phyloP scores from a whole-genome alignment of 805 yeast species.

The Lipomyces sp. region DNA sequence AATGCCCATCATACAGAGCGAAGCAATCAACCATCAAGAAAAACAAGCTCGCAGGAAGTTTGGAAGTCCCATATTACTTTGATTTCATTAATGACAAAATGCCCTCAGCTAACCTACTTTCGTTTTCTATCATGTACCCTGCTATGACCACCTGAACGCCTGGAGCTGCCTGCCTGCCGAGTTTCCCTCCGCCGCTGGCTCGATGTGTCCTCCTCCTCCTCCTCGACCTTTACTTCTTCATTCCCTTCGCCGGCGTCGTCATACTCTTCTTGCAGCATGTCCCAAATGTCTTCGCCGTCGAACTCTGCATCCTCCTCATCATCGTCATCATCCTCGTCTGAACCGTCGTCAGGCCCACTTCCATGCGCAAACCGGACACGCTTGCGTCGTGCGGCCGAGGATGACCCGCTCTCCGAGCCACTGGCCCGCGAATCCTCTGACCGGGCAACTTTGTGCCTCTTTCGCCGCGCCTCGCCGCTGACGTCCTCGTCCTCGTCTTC shows the following conservation, averaged over 20 bases:
- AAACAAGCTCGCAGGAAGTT: too few relatives aligned
- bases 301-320: slow-evolving; percentile 17
- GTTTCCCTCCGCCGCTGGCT: too few relatives aligned
- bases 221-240: not conserved
- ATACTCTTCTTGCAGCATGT: slow-evolving; percentile 10
- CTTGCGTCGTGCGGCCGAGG: too few relatives aligned
- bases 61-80: too few relatives aligned
- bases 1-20: too few relatives aligned
- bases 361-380: slow-evolving; percentile 11
- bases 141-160: too few relatives aligned
- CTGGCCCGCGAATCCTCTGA: not conserved
- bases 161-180: too few relatives aligned
- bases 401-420: not conserved
- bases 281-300: slow-evolving; percentile 10
- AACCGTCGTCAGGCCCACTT: slow-evolving; percentile 3
- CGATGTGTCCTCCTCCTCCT: not conserved
- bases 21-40: too few relatives aligned
- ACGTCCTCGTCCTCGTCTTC: slow-evolving; percentile 3
- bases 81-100: too few relatives aligned
- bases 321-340: not conserved
- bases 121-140: too few relatives aligned
- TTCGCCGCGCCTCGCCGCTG: not conserved
- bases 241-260: not conserved
- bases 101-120: too few relatives aligned
- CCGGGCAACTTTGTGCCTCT: not conserved